Evolutionary conservation across 768 basidiomycete species (phyloP), one percentile per base, ranked within the genome.

Genomic region (Nidula microcarpa): DNA sequence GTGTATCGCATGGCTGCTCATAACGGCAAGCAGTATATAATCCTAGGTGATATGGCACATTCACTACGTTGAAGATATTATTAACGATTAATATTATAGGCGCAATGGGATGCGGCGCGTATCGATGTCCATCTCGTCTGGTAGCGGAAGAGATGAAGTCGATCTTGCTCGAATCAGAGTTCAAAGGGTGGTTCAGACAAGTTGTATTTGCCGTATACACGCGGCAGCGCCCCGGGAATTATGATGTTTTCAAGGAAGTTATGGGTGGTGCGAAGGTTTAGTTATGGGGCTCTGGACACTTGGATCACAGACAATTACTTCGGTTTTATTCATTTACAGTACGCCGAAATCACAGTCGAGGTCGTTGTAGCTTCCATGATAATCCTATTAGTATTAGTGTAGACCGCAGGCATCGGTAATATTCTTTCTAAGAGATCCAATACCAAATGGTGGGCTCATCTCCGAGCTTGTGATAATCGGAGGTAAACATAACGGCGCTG

Each of bases 401-500:
- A 23, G 23, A 41, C 74, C 79, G 69, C 86, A 88, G 13, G 79
- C 85, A 37, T 84, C 77, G 8, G 69, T 65, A 16, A 90, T 85
- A 58, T 80, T 86, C 61, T 67, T 64, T 60, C 85, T 75, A 18
- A 87, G 66, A 23, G 73, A 66, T 23, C 82, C 79, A 8, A 88
- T 73, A 0, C 88, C 87, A 59, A 81, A 79, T 1, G 71, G 67
- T 0, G 75, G 73, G 13, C 60, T 69, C 78, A 82, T 74, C 52
- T 70, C 62, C 16, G 73, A 64, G 53, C 80, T 74, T 3, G 86
- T 85, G 54, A 89, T 63, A 47, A 90, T 80, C 0, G 86, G 82
- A 0, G 84, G 80, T 47, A 90, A 67, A 62, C 87, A 90, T 3
- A 83, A 74, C 5, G 88, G 85, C 6, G 78, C 74, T 0, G 70